Evolutionary conservation across 352 stramenopile genomes (phyloP), one percentile per base, ranked within the genome.

Genomic region (Phytopythium boreale): DNA sequence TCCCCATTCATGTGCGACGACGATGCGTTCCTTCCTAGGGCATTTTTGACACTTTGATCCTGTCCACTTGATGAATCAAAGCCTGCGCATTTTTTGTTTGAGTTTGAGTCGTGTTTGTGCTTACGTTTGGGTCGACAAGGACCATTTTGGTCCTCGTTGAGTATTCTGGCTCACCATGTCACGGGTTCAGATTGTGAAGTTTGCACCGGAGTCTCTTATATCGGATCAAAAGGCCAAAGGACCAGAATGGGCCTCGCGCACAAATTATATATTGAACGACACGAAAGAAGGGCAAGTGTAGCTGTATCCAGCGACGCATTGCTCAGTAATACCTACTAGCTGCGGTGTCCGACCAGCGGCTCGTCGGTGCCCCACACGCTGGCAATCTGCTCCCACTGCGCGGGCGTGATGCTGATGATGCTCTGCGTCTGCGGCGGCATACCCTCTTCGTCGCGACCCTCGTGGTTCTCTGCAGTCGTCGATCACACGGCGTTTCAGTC

Each of bases 371-470:
- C 71, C 57, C 71, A 83, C 4, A 79, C 56, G 50, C 62, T 49
- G 19, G 80, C 64, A 34, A 92, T 71, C 63, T 88, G 70, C 49
- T 87, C 64, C 83, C 83, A 94, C 56, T 94, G 76, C 5, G 75
- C 71, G 0, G 83, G 84, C 14, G 85, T 92, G 62, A 94, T 84
- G 56, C 83, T 92, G 57, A 94, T 91, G 63, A 94, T 90, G 41
- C 76, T 92, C 63, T 94, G 85, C 22, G 80, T 84, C 31, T 86
- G 82, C 15, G 75, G 58, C 4, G 80, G 85, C 22, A 91, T 64
- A 36, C 67, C 72, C 27, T 77, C 69, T 19, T 89, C 82, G 4
- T 46, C 52, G 20, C 77, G 60, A 24, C 80, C 82, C 70, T 91
- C 82, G 52, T 86, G 72, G 70, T 88, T 90, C 34, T 87, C 85